These are phyloP conservation scores for Camelina laxa DNA, from an alignment of 345 rosid genomes.

Conservation along the genomic window DNA sequence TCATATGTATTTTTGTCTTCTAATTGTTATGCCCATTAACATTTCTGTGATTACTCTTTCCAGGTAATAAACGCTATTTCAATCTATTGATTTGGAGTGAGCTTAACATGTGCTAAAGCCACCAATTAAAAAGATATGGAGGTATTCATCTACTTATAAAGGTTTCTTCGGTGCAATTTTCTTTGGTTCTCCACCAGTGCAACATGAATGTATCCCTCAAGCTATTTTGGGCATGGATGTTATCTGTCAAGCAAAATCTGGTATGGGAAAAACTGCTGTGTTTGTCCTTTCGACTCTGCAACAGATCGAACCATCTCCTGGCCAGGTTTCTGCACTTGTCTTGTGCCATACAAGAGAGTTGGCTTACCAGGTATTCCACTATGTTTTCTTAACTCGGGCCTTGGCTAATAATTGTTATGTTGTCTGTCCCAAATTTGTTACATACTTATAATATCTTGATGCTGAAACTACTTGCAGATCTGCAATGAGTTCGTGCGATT, in stretches of 20 bases:
- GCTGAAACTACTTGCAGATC: slow-evolving; percentile 53
- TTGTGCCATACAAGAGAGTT: slow-evolving; percentile 95
- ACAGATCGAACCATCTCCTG: slow-evolving; percentile 89
- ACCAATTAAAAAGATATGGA: slow-evolving; percentile 68
- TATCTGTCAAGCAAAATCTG: slow-evolving; percentile 99
- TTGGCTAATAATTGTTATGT: background rate
- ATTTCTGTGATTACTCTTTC: background rate
- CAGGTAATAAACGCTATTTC: slow-evolving; percentile 37
- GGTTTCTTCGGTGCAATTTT: slow-evolving; percentile 78
- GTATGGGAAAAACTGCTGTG: slow-evolving; percentile 99
- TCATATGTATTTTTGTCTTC: no score
- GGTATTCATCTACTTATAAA: slow-evolving; percentile 74
- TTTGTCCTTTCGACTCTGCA: slow-evolving; percentile 89
- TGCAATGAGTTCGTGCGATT: slow-evolving; percentile 97
- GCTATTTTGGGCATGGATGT: slow-evolving; percentile 99
- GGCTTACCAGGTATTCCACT: slow-evolving; percentile 79
- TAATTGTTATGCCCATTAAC: background rate
- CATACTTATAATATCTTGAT: background rate
- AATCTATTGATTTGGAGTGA: slow-evolving; percentile 67
- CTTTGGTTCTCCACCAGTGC: slow-evolving; percentile 90
- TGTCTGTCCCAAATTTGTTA: background rate
- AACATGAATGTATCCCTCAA: slow-evolving; percentile 99
- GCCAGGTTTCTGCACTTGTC: slow-evolving; percentile 93
- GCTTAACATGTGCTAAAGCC: slow-evolving; percentile 65
- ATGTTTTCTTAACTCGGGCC: background rate